phyloP scores from a whole-genome alignment of 2,329 filamentous ascomycete species.

The Fusarium domesticum region DNA sequence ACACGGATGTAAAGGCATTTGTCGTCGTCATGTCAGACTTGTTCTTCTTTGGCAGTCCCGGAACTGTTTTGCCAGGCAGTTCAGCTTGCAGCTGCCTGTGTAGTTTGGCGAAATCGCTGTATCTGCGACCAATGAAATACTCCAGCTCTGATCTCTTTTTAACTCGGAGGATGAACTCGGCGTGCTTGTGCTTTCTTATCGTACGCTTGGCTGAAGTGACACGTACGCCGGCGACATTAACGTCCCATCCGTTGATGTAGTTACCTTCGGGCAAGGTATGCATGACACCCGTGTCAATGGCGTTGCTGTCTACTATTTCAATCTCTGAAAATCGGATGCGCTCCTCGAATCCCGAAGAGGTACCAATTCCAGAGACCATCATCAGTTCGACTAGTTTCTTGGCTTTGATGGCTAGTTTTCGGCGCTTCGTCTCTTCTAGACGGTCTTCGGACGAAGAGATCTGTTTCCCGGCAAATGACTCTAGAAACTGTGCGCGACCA shows the following conservation, averaged over 20 bases:
- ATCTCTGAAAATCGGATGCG: constrained; percentile 94
- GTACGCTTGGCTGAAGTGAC: constrained; percentile 79
- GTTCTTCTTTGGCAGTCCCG: constrained; percentile 87
- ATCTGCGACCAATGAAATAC: constrained; percentile 77
- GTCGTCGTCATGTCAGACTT: constrained; percentile 71
- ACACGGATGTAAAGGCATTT: constrained; percentile 52
- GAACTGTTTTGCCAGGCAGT: constrained; percentile 84
- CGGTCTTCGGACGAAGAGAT: constrained; percentile 97
- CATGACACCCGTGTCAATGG: constrained; percentile 85
- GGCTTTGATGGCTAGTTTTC: constrained; percentile 87
- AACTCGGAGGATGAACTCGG: constrained; percentile 86
- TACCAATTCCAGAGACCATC: constrained; percentile 98
- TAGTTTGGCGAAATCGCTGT: constrained; percentile 80
- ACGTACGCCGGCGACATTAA: constrained; percentile 84
- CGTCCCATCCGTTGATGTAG: constrained; percentile 92
- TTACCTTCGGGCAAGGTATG: constrained; percentile 88
- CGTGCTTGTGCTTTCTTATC: constrained; percentile 86
- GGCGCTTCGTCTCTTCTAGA: constrained; percentile 90
- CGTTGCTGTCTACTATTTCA: constrained; percentile 90
- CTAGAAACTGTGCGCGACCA: constrained; percentile 67
- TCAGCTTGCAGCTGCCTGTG: constrained; percentile 79
- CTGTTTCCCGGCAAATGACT: constrained; percentile 94
- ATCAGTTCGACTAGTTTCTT: constrained; percentile 96
- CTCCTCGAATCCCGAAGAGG: constrained; percentile 95
- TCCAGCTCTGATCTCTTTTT: constrained; percentile 74